Evolutionary conservation across 2,329 filamentous ascomycete species (phyloP), one percentile per base, ranked within the genome.

Genomic region (Fusarium sp.): DNA sequence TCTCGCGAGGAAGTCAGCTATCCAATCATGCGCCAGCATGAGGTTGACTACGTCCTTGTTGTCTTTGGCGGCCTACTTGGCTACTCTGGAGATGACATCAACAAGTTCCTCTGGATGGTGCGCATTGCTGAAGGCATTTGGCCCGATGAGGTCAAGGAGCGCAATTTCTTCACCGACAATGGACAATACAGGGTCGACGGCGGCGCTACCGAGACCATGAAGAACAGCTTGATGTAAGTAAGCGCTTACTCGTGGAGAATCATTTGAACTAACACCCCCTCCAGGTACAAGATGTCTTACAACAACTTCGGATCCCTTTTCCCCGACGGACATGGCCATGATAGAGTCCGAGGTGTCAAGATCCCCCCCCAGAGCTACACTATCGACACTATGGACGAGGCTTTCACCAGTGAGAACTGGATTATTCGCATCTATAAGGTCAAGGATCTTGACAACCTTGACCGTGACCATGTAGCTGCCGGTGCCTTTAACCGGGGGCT

Each of bases 61-160:
- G 96, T 99, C 57, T 99, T 98, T 75, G 96, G 96, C 75, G 96
- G 93, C 78, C 88, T 99, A 60, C 85, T 99, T 39, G 96, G 96
- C 56, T 99, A 99, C 84, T 97, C 94, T 51, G 96, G 96, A 68
- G 96, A 99, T 74, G 96, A 99, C 77, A 97, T 99, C 84, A 99
- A 99, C 86, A 99, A 99, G 84, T 99, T 99, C 85, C 85, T 99
- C 73, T 99, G 96, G 96, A 99, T 99, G 96, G 94, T 99, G 60
- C 90, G 96, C 78, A 99, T 99, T 76, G 96, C 96, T 39, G 96
- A 99, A 82, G 96, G 96, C 69, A 98, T 99, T 81, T 99, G 96
- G 96, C 96, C 96, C n/a, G 94, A 98, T 71, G 95, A 99, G 85
- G 91, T 99, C 73, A 97, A 94, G 83, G 96, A 99, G 83, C 92